A percentile compares a stretch with the other conserved stretches of the same genome.
phyloP scores from a whole-genome alignment of 2,329 filamentous ascomycete species.

The Xylaria sp. region DNA sequence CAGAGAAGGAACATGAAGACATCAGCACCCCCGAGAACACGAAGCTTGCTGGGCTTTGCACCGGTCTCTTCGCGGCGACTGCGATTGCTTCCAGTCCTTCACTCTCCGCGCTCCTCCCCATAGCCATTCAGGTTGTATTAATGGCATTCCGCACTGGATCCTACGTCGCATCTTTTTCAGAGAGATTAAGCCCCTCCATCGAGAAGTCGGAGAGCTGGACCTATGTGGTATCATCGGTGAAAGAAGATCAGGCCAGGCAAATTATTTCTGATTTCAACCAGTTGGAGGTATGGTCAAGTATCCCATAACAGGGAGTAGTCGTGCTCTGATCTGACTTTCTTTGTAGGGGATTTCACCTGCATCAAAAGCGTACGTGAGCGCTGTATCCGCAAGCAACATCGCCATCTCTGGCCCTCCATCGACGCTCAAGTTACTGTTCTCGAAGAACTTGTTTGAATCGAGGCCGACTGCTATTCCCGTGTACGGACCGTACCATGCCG shows the following conservation, averaged over 20 bases:
- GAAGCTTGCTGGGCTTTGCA: constrained; percentile 60
- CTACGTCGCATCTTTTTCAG: constrained; percentile 47
- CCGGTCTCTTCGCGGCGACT: constrained; percentile 63
- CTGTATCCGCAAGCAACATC: constrained; percentile 43
- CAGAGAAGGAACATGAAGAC: constrained; percentile 52
- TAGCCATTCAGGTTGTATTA: constrained; percentile 59
- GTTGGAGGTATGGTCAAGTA: constrained; percentile 39
- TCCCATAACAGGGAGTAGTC: neutral
- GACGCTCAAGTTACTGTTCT: constrained; percentile 41
- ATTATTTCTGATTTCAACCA: constrained; percentile 54
- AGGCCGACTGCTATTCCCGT: constrained; percentile 47
- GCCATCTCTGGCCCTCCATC: constrained; percentile 51
- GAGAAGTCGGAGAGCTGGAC: constrained; percentile 59
- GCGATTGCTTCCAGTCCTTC: constrained; percentile 60
- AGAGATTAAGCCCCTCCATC: constrained; percentile 37
- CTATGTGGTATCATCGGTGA: constrained; percentile 55
- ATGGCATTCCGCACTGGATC: constrained; percentile 62
- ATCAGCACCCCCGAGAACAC: constrained; percentile 45
- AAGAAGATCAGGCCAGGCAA: constrained; percentile 45
- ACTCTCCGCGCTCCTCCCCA: constrained; percentile 54
- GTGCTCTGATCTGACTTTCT: constrained; percentile 3
- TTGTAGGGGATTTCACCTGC: constrained; percentile 40
- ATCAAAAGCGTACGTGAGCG: constrained; percentile 49
- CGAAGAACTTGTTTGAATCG: constrained; percentile 36
- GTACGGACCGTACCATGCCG: constrained; percentile 53